Percentiles rank a stretch among this genome's conserved stretches.
Evolutionary conservation across 164 flowering plant species (phyloP).

Genomic region (Umbellularia californica): DNA sequence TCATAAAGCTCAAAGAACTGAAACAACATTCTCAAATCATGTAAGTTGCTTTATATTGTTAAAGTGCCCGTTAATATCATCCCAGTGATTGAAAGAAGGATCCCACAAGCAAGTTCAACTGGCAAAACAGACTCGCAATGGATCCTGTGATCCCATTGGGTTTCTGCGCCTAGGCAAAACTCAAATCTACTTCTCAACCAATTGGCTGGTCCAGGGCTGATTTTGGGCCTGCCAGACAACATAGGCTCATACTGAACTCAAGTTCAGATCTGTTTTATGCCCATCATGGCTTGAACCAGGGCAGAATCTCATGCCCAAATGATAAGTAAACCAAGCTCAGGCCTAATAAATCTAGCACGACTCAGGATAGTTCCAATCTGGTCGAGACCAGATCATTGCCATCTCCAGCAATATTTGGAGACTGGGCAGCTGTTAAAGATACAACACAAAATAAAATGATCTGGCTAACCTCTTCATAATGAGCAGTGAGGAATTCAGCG

Average conservation of each 20-base stretch:
- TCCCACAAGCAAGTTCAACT: background rate
- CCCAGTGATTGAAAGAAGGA: background rate
- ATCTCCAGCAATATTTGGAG: background rate
- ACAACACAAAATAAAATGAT: background rate
- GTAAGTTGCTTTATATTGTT: background rate
- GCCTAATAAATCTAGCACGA: background rate
- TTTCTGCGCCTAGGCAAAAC: background rate
- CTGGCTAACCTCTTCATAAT: slow-evolving; percentile 75
- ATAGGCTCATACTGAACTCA: background rate
- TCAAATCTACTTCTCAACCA: background rate
- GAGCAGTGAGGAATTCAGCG: slow-evolving; percentile 60
- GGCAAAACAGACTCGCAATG: background rate
- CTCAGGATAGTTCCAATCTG: background rate
- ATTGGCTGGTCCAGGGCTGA: background rate
- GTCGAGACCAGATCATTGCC: background rate
- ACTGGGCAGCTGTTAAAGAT: background rate
- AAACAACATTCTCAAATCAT: slow-evolving; percentile 12
- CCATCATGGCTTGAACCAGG: background rate
- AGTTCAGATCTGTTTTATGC: background rate
- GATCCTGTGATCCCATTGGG: background rate
- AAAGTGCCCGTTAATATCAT: background rate
- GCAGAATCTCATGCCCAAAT: background rate
- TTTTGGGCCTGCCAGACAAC: background rate
- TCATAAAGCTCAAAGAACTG: slow-evolving; percentile 92
- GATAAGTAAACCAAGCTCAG: background rate